Conservation (phyloP, 805 yeast genomes). For the Tetrapisispora taiwanensis region DNA sequence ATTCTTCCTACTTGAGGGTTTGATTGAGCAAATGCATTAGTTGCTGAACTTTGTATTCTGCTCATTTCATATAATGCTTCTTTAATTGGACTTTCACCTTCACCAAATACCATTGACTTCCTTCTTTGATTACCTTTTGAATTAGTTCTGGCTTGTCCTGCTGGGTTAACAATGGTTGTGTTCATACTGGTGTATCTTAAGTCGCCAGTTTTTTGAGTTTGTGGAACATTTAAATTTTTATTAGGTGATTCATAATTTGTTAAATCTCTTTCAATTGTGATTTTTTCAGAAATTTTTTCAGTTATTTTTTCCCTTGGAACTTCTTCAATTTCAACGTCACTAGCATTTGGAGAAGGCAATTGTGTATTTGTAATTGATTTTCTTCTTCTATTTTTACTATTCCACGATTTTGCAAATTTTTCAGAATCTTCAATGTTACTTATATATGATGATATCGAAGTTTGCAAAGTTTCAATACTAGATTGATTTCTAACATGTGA, state of each 20-base stretch:
- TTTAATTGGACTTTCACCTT: slow-evolving; percentile 21
- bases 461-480: slow-evolving; percentile 26
- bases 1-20: slow-evolving; percentile 16
- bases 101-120: slow-evolving; percentile 23
- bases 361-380: slow-evolving; percentile 18
- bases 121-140: slow-evolving; percentile 7
- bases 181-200: slow-evolving; percentile 1
- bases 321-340: slow-evolving; percentile 2
- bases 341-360: slow-evolving; percentile 4
- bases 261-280: neutral
- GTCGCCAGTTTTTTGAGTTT: neutral
- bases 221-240: neutral
- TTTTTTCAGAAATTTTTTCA: neutral
- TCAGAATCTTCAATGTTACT: slow-evolving; percentile 27
- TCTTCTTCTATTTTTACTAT: slow-evolving; percentile 25
- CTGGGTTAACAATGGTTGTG: slow-evolving; percentile 11
- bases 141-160: neutral
- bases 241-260: neutral
- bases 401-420: slow-evolving; percentile 30
- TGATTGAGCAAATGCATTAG: slow-evolving; percentile 10
- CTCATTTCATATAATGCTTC: slow-evolving; percentile 27
- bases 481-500: slow-evolving; percentile 19
- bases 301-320: neutral
- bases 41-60: slow-evolving; percentile 17
- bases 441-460: slow-evolving; percentile 27